Evolutionary conservation across 345 rosid genomes (phyloP), one percentile per base, ranked within the genome.

Genomic region (Clausena lansium): DNA sequence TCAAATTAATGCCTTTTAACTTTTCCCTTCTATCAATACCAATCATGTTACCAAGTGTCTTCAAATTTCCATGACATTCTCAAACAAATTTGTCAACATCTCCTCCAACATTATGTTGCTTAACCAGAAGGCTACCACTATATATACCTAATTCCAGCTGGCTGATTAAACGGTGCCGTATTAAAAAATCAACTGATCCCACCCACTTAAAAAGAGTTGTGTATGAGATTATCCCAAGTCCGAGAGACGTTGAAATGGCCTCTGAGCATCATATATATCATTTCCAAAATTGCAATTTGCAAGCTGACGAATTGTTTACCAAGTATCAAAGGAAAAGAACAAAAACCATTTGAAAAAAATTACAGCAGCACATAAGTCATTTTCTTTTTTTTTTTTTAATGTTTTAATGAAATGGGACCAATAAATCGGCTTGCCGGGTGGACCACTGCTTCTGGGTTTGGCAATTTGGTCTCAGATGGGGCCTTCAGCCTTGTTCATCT

Each of bases 401-500:
- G 6, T 75, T 41, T 39, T 4, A 64, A 75, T 75, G 71, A 2
- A 33, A 33, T 3, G 58, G 78, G 78, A 15, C 63, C 71, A 28
- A 28, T 3, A 39, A 28, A 45, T 47, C 19, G 28, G 41, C 22
- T 30, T 59, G n/a, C 30, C 9, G 3, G 22, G 33, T 22, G 78
- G 70, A 50, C 50, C 62, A n/a, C 33, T 45, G 6, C 3, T 19
- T 20, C 27, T 39, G 67, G 55, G 17, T 59, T 6, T 52, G 57
- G 57, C 17, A 6, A 19, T 52, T 60, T 33, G 52, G 63, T 62
- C 15, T 64, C 78, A 52, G 55, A 54, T 54, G 78, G 78, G 45
- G 22, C 60, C 78, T n/a, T 1, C 71, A 32, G 22, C 60, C 78
- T n/a, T 1, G 13, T 65, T 66, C 28, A 2, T 76, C 39, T 4